Base-by-base conservation (phyloP, 1,284 basidiomycete genomes). In the Apiotrichum montevideense region DNA sequence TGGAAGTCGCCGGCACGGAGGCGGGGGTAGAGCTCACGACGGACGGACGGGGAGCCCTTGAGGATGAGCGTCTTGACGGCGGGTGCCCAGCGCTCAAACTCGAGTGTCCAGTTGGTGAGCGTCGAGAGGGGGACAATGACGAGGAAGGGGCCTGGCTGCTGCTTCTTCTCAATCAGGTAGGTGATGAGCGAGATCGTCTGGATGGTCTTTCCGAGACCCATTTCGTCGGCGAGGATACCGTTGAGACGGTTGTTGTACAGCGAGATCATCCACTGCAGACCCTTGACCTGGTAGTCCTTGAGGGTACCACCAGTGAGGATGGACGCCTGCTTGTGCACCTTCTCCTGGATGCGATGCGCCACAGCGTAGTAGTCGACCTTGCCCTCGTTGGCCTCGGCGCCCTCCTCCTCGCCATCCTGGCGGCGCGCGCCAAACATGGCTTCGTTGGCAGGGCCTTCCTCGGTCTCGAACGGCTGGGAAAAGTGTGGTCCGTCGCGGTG, bases 111-210 rank as follows among this genome's bases (percentile, higher is more conserved):
- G 74, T 98, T 98, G 40, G 94, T 97, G 82, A 99, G 88, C 1
- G 96, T 99, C 4, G 95, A 97, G 14, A 98, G 83, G 1, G 96
- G 96, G 15, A 98, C 96, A 66, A 99, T 93, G 71, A 98, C 92
- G 35, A 98, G 86, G 79, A 92, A 98, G 1, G 96, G 96, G 0
- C 95, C 95, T 35, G 87, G 86, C 74, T 96, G 89, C 59, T 84
- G 83, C 80, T 98, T 97, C 59, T 79, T 79, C 73, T 98, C 95
- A 73, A 98, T 95, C 56, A 99, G 85, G 82, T 95, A 98, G 8
- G 93, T 86, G 70, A 98, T 85, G 42, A 98, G 85, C 0, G 94
- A 96, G 58, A 98, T 97, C 0, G 95, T 98, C 72, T 93, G 90
- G 63, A 93, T 94, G 0, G 90, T 94, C 78, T 95, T 95, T 62